Evolutionary conservation across 1,284 basidiomycete genomes (phyloP).

Genomic region (Irpex sp.): DNA sequence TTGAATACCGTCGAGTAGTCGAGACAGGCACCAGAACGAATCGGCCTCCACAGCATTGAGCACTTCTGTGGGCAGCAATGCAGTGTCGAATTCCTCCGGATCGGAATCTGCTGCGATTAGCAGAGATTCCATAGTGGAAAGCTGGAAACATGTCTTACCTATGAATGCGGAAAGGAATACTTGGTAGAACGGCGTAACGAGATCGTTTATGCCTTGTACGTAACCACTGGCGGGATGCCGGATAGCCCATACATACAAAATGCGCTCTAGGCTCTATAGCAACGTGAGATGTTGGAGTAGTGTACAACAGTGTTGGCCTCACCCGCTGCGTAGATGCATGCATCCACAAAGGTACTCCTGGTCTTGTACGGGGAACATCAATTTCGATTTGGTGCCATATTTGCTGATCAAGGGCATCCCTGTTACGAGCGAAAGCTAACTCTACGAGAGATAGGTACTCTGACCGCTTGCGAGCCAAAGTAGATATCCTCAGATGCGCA

Average conservation of each 20-base stretch:
- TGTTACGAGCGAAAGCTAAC: slow-evolving; percentile 86
- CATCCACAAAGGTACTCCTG: slow-evolving; percentile 91
- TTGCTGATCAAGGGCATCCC: slow-evolving; percentile 82
- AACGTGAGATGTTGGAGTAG: slow-evolving; percentile 8
- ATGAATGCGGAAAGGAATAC: slow-evolving; percentile 92
- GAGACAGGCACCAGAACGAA: slow-evolving; percentile 94
- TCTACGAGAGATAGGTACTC: slow-evolving; percentile 91
- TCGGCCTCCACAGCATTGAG: slow-evolving; percentile 90
- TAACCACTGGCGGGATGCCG: slow-evolving; percentile 95
- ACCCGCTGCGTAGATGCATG: slow-evolving; percentile 84
- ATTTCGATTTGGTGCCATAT: slow-evolving; percentile 99
- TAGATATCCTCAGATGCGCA: slow-evolving; percentile 70
- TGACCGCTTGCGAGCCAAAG: slow-evolving; percentile 84
- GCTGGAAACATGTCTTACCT: slow-evolving; percentile 43
- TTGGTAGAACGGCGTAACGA: slow-evolving; percentile 93
- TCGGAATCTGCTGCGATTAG: slow-evolving; percentile 60
- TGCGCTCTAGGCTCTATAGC: slow-evolving; percentile 80
- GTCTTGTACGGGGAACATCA: slow-evolving; percentile 91
- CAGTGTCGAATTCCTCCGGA: slow-evolving; percentile 83
- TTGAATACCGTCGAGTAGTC: slow-evolving; percentile 92
- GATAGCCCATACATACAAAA: slow-evolving; percentile 97
- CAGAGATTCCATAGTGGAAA: slow-evolving; percentile 10
- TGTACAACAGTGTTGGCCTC: slow-evolving; percentile 24
- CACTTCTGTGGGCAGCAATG: slow-evolving; percentile 63
- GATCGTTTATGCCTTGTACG: slow-evolving; percentile 97